A percentile compares a stretch with the other conserved stretches of the same genome.
Evolutionary conservation across 768 basidiomycete species (phyloP).

Genomic region (Amanita fuliginea): DNA sequence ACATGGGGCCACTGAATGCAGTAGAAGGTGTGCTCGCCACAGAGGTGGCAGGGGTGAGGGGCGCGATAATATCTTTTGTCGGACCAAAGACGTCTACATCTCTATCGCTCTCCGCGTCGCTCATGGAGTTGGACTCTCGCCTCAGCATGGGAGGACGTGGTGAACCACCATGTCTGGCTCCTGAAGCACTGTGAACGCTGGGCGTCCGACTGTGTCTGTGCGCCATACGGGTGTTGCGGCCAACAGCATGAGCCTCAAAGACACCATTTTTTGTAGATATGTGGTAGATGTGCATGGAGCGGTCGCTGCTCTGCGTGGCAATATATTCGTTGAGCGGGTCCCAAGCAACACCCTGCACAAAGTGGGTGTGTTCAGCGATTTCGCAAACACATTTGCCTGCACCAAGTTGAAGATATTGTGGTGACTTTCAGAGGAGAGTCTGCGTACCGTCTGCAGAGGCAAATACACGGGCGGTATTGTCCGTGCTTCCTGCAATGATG

Average conservation of each 20-base stretch:
- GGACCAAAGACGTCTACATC: conserved; percentile 27
- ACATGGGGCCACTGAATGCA: conserved; percentile 25
- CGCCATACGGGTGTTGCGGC: conserved; percentile 74
- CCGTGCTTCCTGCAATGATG: conserved; percentile 92
- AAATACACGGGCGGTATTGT: conserved; percentile 87
- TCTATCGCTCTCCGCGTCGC: conserved; percentile 47
- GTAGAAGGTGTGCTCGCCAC: conserved; percentile 56
- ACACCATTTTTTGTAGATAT: conserved; percentile 70
- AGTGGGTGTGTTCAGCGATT: conserved; percentile 91
- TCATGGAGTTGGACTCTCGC: conserved; percentile 5
- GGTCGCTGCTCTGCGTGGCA: conserved; percentile 93
- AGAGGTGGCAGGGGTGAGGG: conserved; percentile 57
- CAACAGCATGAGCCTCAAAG: conserved; percentile 85
- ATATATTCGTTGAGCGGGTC: conserved; percentile 96
- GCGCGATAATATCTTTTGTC: conserved; percentile 21
- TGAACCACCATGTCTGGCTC: conserved; percentile 1
- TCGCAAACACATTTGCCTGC: conserved; percentile 80
- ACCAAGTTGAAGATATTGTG: neutral
- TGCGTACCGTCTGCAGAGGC: conserved; percentile 53
- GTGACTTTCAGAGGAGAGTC: neutral
- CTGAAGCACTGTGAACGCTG: conserved; percentile 24
- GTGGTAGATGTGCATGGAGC: conserved; percentile 91
- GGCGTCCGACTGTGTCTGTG: conserved; percentile 65
- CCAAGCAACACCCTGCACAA: conserved; percentile 98
- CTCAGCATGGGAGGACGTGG: conserved; percentile 4